Percentiles rank a stretch among this genome's conserved stretches.
Conservation (phyloP, 2,329 filamentous ascomycete species). For the Claviceps humidiphila region DNA sequence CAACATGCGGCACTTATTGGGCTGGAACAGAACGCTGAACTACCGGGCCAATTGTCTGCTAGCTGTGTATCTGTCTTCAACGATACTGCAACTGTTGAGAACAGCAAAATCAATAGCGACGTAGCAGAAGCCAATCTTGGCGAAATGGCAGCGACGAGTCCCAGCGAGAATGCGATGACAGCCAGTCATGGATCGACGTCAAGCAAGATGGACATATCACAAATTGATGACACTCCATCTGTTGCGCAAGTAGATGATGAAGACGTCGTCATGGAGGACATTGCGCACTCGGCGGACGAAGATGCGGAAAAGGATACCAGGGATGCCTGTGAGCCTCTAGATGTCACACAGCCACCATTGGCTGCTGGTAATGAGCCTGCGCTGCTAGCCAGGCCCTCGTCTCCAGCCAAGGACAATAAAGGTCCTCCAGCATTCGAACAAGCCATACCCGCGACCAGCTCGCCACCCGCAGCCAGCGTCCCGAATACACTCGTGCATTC, state of each 20-base stretch:
- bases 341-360: conserved; percentile 13
- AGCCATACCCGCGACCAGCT: background rate
- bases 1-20: background rate
- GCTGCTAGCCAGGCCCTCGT: background rate
- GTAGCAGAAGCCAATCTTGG: background rate
- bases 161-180: background rate
- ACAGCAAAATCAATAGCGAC: background rate
- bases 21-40: background rate
- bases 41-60: background rate
- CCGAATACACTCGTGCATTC: background rate
- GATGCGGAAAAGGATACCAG: conserved; percentile 19
- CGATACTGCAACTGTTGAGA: background rate
- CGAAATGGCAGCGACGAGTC: background rate
- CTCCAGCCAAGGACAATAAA: background rate
- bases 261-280: conserved; percentile 11
- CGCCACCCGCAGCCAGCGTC: background rate
- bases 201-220: background rate
- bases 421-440: background rate
- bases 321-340: conserved; percentile 44
- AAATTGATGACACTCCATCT: background rate
- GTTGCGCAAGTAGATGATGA: background rate
- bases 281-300: conserved; percentile 25
- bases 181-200: background rate
- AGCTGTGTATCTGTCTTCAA: background rate
- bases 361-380: conserved; percentile 5